Evolutionary conservation across 1,284 basidiomycete species (phyloP).

Genomic region (Chondrostereum purpureum): DNA sequence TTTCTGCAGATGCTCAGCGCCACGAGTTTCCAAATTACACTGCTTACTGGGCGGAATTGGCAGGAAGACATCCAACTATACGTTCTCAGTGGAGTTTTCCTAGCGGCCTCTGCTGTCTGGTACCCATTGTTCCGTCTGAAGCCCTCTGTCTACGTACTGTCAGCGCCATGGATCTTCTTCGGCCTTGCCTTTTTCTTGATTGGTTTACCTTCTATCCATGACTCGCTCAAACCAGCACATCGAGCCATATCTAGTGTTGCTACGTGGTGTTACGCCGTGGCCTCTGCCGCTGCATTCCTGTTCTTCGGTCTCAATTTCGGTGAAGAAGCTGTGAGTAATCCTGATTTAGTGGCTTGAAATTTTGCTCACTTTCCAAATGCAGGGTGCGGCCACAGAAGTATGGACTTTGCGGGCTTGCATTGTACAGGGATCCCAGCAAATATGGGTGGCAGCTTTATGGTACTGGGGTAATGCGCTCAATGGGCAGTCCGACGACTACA

Average conservation of each 20-base stretch:
- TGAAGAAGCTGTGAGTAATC: conserved; percentile 74
- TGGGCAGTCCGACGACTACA: conserved; percentile 36
- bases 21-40: conserved; percentile 92
- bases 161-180: conserved; percentile 86
- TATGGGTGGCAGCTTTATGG: conserved; percentile 92
- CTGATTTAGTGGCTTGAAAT: conserved; percentile 2
- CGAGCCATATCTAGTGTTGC: conserved; percentile 67
- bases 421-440: conserved; percentile 88
- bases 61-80: conserved; percentile 81
- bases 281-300: conserved; percentile 82
- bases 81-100: conserved; percentile 81
- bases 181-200: conserved; percentile 86
- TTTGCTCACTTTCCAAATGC: conserved; percentile 13
- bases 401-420: conserved; percentile 87
- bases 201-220: conserved; percentile 72
- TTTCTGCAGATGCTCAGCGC: conserved; percentile 62
- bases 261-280: conserved; percentile 85
- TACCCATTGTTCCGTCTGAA: conserved; percentile 85
- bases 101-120: conserved; percentile 82
- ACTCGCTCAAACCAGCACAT: conserved; percentile 57
- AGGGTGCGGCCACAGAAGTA: conserved; percentile 87
- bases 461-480: conserved; percentile 87
- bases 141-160: conserved; percentile 82
- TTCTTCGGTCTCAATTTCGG: conserved; percentile 95
- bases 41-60: conserved; percentile 81